These are phyloP conservation scores for Helicostylum pulchrum DNA, from an alignment of 192 early-diverging fungal species.

Conservation along the genomic window DNA sequence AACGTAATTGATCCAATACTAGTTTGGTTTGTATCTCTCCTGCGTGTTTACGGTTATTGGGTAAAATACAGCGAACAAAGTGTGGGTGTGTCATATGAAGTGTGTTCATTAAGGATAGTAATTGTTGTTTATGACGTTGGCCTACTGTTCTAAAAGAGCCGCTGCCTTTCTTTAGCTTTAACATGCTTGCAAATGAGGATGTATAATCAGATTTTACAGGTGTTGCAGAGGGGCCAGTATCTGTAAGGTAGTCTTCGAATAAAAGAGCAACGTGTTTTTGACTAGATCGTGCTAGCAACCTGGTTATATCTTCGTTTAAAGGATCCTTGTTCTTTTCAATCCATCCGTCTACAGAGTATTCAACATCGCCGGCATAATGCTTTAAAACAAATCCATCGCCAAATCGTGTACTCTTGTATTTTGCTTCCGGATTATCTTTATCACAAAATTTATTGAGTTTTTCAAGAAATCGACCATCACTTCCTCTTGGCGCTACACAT, in stretches of 20 bases:
- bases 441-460: slow-evolving; percentile 87
- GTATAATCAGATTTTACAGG: slow-evolving; percentile 19
- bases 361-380: slow-evolving; percentile 96
- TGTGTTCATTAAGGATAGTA: slow-evolving; percentile 84
- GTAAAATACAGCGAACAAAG: slow-evolving; percentile 98
- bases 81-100: slow-evolving; percentile 91
- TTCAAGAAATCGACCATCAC: slow-evolving; percentile 91
- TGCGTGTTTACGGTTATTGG: slow-evolving; percentile 87
- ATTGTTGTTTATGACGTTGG: slow-evolving; percentile 93
- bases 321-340: slow-evolving; percentile 98
- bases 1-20: slow-evolving; percentile 90
- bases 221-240: slow-evolving; percentile 26
- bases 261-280: slow-evolving; percentile 77
- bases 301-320: slow-evolving; percentile 91
- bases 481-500: slow-evolving; percentile 95
- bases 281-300: slow-evolving; percentile 76
- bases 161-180: slow-evolving; percentile 68
- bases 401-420: slow-evolving; percentile 86
- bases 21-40: slow-evolving; percentile 79
- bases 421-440: slow-evolving; percentile 70
- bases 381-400: slow-evolving; percentile 84
- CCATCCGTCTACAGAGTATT: slow-evolving; percentile 89
- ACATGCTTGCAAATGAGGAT: slow-evolving; percentile 23
- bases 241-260: slow-evolving; percentile 78
- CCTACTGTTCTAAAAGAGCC: slow-evolving; percentile 89